Evolutionary conservation across 306 rosid genomes (phyloP), one percentile per base, ranked within the genome.

Genomic region (Acmispon strigosus): DNA sequence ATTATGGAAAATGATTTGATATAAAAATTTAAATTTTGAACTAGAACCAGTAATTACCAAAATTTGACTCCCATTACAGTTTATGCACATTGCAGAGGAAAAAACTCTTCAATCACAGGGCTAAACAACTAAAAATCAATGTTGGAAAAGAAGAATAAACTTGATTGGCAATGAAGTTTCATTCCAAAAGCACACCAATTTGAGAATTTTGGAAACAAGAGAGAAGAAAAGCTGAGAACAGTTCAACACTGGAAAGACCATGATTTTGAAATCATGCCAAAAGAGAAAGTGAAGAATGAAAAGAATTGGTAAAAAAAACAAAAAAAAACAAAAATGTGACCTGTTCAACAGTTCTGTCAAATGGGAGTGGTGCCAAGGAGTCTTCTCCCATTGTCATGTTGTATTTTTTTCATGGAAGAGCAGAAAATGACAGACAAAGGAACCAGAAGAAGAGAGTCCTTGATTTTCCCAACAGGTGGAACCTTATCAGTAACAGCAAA

Each of bases 311-410:
- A 75, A 19, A 27, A 60, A 2, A 60, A 8, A 36, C 2, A 42
- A 61, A 29, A 15, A 17, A 10, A 10, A 9, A 53, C 13, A 22
- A 41, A 32, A 42, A 64, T 18, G 20, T 60, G 43, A 92, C 97
- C 97, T 89, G 91, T 78, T 92, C 90, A 69, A 87, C 75, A 48
- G 90, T 80, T 81, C 96, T 87, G 87, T 92, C 96, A 83, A 84
- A 80, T 72, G 89, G 88, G 64, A 70, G 49, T 62, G 83, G 20
- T 36, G 87, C 39, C 16, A 79, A 79, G 66, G 87, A 87, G 4
- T 79, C 85, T 64, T 67, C 88, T 29, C 68, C 90, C 91, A 89
- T 91, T 78, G 83, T 78, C 75, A 44, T 78, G 66, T 69, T 77
- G 74, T n/a, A 72, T 76, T 74, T 68, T 76, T 74, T 68, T 78